These are phyloP conservation scores for Solanum habrochaites DNA, from an alignment of 257 asterid genomes.

Conservation along the genomic window DNA sequence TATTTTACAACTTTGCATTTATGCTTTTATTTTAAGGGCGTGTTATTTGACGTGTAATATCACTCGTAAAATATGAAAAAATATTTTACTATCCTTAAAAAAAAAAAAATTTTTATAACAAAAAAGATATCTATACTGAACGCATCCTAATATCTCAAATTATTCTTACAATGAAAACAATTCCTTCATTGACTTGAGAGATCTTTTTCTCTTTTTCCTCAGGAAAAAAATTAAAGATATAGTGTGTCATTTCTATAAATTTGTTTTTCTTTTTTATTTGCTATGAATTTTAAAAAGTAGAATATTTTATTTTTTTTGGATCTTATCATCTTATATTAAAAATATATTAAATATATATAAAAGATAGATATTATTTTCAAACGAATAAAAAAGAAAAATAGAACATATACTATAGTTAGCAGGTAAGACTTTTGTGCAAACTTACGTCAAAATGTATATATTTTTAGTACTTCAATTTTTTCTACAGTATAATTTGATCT, in stretches of 20 bases:
- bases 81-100: not conserved
- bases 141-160: not conserved
- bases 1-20: not conserved
- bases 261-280: not conserved
- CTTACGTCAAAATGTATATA: not conserved
- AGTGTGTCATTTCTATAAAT: not conserved
- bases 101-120: no score
- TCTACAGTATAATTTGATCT: not conserved
- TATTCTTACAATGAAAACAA: not conserved
- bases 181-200: not conserved
- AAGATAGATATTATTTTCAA: no score
- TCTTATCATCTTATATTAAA: not conserved
- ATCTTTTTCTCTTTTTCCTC: not conserved
- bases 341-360: no score
- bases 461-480: not conserved
- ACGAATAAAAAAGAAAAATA: no score
- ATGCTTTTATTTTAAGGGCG: not conserved
- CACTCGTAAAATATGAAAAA: not conserved
- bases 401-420: not conserved
- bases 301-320: no score
- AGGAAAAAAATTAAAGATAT: not conserved
- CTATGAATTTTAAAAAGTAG: no score
- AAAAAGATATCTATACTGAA: not conserved
- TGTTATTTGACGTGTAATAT: no score
- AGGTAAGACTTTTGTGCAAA: not conserved